These are phyloP conservation scores for Bacterosira constricta DNA, from an alignment of 108 stramenopile genomes.

Conservation along the genomic window DNA sequence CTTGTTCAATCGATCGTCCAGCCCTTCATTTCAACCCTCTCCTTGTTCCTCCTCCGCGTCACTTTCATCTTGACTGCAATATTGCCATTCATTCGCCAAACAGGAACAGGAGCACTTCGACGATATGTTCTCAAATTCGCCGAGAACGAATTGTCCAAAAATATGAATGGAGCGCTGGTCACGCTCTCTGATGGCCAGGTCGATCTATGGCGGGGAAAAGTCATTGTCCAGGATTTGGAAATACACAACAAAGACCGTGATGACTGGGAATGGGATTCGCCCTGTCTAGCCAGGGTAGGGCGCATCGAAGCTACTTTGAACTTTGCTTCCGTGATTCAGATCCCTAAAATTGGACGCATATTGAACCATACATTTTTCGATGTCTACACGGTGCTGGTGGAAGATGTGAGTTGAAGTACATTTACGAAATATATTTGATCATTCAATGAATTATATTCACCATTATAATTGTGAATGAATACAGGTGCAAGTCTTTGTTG, in stretches of 20 bases:
- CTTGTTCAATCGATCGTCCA: constrained; percentile 17
- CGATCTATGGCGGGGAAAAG: constrained; percentile 44
- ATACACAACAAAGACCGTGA: constrained; percentile 47
- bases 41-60: constrained; percentile 26
- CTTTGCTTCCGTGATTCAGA: constrained; percentile 39
- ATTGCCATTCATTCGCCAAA: constrained; percentile 36
- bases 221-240: constrained; percentile 31
- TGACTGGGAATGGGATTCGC: constrained; percentile 54
- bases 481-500: constrained; percentile 52
- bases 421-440: too few relatives aligned
- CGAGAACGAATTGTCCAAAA: constrained; percentile 36
- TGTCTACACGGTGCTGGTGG: constrained; percentile 40
- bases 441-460: too few relatives aligned
- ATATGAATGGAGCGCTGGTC: constrained; percentile 37
- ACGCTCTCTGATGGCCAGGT: constrained; percentile 40
- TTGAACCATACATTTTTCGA: constrained; percentile 43
- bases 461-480: too few relatives aligned
- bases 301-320: constrained; percentile 44
- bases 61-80: constrained; percentile 39
- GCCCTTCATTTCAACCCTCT: constrained; percentile 20
- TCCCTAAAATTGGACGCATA: constrained; percentile 30
- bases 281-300: constrained; percentile 41
- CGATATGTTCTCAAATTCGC: constrained; percentile 44
- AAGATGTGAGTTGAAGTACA: too few relatives aligned
- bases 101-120: constrained; percentile 44